phyloP scores from a whole-genome alignment of 2,329 filamentous ascomycete genomes.

The Dryadomyces sulphureus region DNA sequence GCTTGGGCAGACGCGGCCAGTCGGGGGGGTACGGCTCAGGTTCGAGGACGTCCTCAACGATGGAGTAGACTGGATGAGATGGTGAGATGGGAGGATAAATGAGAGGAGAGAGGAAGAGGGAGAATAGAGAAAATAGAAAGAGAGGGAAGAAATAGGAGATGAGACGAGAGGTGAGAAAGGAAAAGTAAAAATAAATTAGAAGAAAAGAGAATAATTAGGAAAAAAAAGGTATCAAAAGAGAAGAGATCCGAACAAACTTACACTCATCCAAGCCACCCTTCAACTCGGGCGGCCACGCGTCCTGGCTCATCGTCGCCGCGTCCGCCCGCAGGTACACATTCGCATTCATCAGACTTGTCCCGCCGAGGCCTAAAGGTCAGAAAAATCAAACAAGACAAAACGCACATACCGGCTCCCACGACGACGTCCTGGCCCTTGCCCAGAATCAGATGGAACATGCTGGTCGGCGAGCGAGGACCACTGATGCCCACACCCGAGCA shows the following conservation, averaged over 20 bases:
- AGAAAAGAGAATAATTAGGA: not conserved
- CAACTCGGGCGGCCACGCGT: conserved; percentile 45
- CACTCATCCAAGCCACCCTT: conserved; percentile 30
- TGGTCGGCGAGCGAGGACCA: conserved; percentile 36
- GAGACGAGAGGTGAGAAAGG: no score
- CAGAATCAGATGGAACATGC: conserved; percentile 47
- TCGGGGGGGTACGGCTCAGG: conserved; percentile 42
- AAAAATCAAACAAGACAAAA: not conserved
- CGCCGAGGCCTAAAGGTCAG: conserved; percentile 37
- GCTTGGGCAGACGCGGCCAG: conserved; percentile 42
- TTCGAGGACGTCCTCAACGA: conserved; percentile 40
- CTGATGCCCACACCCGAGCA: conserved; percentile 42
- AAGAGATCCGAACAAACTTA: conserved; percentile 18
- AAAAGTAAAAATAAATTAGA: no score
- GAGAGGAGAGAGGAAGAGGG: not conserved
- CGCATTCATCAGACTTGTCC: conserved; percentile 51
- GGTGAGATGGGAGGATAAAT: no score
- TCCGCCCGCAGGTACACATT: conserved; percentile 52
- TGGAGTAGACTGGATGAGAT: conserved; percentile 34
- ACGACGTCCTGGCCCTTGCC: conserved; percentile 50
- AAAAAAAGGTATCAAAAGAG: no score
- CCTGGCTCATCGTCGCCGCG: conserved; percentile 33
- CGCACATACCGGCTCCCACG: conserved; percentile 29
- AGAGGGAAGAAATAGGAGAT: not conserved
- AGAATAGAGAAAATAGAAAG: not conserved